Evolutionary conservation across 2,329 filamentous ascomycete species (phyloP).

Genomic region (Pezicula radicicola): DNA sequence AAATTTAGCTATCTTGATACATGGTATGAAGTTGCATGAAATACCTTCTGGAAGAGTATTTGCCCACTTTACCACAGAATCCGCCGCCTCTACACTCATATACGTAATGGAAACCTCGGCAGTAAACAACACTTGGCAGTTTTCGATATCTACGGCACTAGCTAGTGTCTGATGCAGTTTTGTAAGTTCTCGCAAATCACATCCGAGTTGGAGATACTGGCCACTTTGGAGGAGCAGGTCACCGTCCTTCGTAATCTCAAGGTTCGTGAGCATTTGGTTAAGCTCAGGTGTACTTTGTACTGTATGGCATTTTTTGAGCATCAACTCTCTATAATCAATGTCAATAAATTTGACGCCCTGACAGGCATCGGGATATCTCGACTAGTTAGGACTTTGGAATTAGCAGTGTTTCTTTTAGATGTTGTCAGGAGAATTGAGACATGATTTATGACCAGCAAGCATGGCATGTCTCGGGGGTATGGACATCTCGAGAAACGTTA

Average conservation of each 20-base stretch:
- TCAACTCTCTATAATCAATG: constrained; percentile 80
- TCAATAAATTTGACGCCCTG: constrained; percentile 69
- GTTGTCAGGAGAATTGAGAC: no score
- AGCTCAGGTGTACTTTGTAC: constrained; percentile 64
- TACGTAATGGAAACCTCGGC: constrained; percentile 92
- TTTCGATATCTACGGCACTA: constrained; percentile 51
- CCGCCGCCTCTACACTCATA: constrained; percentile 72
- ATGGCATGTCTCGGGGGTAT: no score
- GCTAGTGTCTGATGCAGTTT: constrained; percentile 58
- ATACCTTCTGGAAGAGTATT: constrained; percentile 64
- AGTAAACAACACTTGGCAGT: constrained; percentile 70
- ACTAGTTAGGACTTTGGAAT: no score
- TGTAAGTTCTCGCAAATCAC: constrained; percentile 69
- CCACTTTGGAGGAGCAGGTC: constrained; percentile 60
- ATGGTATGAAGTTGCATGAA: constrained; percentile 10
- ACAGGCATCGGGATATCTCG: constrained; percentile 59
- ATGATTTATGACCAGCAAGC: no score
- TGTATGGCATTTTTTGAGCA: constrained; percentile 67
- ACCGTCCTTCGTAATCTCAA: constrained; percentile 37
- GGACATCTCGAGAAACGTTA: no score
- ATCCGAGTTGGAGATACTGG: constrained; percentile 76
- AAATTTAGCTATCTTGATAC: constrained; percentile 10
- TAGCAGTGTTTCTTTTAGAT: no score
- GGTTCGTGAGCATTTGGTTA: constrained; percentile 44
- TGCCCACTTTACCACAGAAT: constrained; percentile 78